Conservation (phyloP, 805 yeast genomes). For the Pichia phayaonensis region DNA sequence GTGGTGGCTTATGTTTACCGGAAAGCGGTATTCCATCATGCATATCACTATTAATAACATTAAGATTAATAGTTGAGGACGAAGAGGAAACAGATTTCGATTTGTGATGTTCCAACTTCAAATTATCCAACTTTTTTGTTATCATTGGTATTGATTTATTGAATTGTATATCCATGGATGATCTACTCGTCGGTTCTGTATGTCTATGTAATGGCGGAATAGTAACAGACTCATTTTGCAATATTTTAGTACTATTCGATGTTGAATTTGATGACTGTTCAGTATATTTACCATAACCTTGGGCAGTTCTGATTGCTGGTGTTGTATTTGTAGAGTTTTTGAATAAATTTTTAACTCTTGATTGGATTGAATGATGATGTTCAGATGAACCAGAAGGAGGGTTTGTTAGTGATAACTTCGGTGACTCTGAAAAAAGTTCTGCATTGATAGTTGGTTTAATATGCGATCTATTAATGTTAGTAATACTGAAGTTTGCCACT, state of each 20-base stretch:
- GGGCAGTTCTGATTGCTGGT: slow-evolving; percentile 54
- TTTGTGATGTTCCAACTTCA: not conserved
- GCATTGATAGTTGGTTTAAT: not conserved
- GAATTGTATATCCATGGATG: not conserved
- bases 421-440: slow-evolving; percentile 13
- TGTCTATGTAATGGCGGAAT: not conserved
- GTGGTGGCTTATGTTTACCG: slow-evolving; percentile 20
- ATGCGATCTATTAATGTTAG: not conserved
- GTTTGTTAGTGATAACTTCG: slow-evolving; percentile 4
- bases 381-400: slow-evolving; percentile 15
- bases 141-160: not conserved
- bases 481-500: not conserved
- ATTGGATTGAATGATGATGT: slow-evolving; percentile 35
- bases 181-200: not conserved
- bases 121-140: not conserved
- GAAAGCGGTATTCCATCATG: not conserved
- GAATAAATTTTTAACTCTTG: slow-evolving; percentile 45
- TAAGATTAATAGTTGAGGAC: not conserved
- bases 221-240: not conserved
- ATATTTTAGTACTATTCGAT: not conserved
- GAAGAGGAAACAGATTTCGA: not conserved
- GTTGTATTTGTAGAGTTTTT: slow-evolving; percentile 32
- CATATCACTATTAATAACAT: not conserved
- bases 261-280: slow-evolving; percentile 22
- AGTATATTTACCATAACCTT: slow-evolving; percentile 76